phyloP scores from a whole-genome alignment of 805 yeast genomes.

The Metschnikowia anglica region DNA sequence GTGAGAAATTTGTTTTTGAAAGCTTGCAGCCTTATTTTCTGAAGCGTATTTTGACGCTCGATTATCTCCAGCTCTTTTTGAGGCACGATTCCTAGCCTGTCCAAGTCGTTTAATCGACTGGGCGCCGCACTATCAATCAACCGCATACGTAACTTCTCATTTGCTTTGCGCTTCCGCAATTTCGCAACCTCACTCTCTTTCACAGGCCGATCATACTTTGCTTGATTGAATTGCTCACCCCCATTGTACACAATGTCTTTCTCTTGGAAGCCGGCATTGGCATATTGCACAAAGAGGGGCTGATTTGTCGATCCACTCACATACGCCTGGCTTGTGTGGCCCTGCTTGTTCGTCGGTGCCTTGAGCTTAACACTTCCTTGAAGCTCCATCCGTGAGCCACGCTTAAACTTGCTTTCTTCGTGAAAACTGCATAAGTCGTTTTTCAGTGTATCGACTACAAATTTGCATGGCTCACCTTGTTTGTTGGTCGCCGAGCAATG shows the following conservation, averaged over 20 bases:
- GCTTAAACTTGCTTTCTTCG: conserved; percentile 56
- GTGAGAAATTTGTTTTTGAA: conserved; percentile 40
- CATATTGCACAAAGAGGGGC: conserved; percentile 23
- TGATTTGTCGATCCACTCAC: conserved; percentile 23
- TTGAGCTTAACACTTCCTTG: conserved; percentile 58
- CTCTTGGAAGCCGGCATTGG: conserved; percentile 17
- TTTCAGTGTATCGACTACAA: conserved; percentile 56
- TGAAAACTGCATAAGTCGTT: conserved; percentile 71
- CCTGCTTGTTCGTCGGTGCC: conserved; percentile 50
- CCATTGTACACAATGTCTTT: conserved; percentile 18
- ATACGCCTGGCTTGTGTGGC: conserved; percentile 19
- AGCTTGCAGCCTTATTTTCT: conserved; percentile 29
- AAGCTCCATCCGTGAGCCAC: conserved; percentile 65
- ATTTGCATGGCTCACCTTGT: conserved; percentile 52
- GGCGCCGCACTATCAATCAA: conserved; percentile 16
- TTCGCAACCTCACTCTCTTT: conserved; percentile 17
- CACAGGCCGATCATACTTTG: conserved; percentile 21
- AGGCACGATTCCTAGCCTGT: conserved; percentile 22
- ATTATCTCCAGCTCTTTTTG: conserved; percentile 21
- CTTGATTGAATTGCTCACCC: conserved; percentile 21
- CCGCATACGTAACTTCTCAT: conserved; percentile 17
- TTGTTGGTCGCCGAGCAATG: conserved; percentile 55
- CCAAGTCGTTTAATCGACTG: conserved; percentile 13
- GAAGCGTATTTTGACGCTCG: conserved; percentile 13
- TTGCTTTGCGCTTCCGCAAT: conserved; percentile 21